A percentile compares a stretch with the other conserved stretches of the same genome.
These are phyloP conservation scores for Daldinia grandis DNA, from an alignment of 495 filamentous ascomycete species.

Conservation along the genomic window DNA sequence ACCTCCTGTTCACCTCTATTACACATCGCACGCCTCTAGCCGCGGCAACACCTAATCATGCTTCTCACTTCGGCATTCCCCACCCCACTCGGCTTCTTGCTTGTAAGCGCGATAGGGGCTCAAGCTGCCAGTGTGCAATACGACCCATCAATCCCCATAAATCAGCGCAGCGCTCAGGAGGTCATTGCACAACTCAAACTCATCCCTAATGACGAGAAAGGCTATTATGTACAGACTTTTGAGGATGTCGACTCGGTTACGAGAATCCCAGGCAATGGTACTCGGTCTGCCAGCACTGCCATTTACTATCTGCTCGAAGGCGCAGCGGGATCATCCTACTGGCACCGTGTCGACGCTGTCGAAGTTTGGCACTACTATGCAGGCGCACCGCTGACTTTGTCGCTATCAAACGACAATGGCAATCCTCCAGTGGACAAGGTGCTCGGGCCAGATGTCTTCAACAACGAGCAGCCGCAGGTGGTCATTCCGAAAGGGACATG, in stretches of 20 bases:
- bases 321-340: constrained; percentile 47
- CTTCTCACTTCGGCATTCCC: not conserved
- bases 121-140: not conserved
- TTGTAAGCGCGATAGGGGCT: constrained; percentile 6
- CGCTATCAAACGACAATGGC: constrained; percentile 45
- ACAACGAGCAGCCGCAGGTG: constrained; percentile 53
- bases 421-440: constrained; percentile 56
- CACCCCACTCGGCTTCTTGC: constrained; percentile 11
- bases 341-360: constrained; percentile 58
- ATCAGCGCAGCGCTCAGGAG: constrained; percentile 46
- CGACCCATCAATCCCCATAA: constrained; percentile 15
- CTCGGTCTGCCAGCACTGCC: constrained; percentile 56
- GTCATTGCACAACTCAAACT: constrained; percentile 53
- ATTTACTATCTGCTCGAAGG: constrained; percentile 62
- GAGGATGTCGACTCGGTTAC: constrained; percentile 43
- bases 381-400: constrained; percentile 55
- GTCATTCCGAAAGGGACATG: constrained; percentile 51
- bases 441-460: constrained; percentile 57
- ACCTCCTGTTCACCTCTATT: not conserved
- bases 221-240: constrained; percentile 59
- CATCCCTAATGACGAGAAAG: constrained; percentile 54
- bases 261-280: constrained; percentile 27
- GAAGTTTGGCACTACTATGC: constrained; percentile 63
- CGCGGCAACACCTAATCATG: constrained; percentile 7
- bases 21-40: too few relatives aligned